Evolutionary conservation across 495 filamentous ascomycete genomes (phyloP), one percentile per base, ranked within the genome.

Genomic region (Daldinia bambusicola): DNA sequence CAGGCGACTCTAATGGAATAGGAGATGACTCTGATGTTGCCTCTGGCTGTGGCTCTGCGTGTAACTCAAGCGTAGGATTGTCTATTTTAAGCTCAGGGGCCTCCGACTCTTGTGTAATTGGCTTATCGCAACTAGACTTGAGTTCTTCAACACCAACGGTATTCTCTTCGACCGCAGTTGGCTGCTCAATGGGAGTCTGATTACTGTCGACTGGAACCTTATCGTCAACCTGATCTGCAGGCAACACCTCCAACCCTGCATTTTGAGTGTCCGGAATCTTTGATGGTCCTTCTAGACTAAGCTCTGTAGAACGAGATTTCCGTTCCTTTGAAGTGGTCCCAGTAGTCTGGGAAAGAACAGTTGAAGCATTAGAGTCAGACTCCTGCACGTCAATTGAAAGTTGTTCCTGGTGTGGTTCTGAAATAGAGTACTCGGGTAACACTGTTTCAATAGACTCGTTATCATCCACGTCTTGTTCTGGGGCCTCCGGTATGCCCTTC

Each of bases 261-360:
- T 34, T 38, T 34, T 26, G 18, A 43, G 48, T 41, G 12, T 72
- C 63, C 22, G 63, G 10, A 31, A 48, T 13, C 13, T 37, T 18
- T 30, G 20, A n/a, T 22, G 41, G 62, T 0, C 51, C 52, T 13
- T 61, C 64, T 41, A 36, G 31, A 43, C 37, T 56, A 40, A 36
- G 53, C 7, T 67, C 55, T 5, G 32, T 20, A 63, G 37, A 18
- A 38, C 57, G 63, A 60, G 63, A 67, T 53, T 71, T 67, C 58
- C 58, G 57, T 60, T 77, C 81, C 53, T 76, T 80, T 2, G 71
- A 48, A 20, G 57, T 58, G 9, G 61, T 51, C 36, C 20, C 37
- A 48, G 45, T 57, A 69, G 8, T 55, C 62, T 63, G 59, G 48
- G 61, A 36, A 38, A 40, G 43, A 38, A 40, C 52, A 48, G 43